Evolutionary conservation across 1,284 basidiomycete genomes (phyloP).

Genomic region (Pseudozyma sp.): DNA sequence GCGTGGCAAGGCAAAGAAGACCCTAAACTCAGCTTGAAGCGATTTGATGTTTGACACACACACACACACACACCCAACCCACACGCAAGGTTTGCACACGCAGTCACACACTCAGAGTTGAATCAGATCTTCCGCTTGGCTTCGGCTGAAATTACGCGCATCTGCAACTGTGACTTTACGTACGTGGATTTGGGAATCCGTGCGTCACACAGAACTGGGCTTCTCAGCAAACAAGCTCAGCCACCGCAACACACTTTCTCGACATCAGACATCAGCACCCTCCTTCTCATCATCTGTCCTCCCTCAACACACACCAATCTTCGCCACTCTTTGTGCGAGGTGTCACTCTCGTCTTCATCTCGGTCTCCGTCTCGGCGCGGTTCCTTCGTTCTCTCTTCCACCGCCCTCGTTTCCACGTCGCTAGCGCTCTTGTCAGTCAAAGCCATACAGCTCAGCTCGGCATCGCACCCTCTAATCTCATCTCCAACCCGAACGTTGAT

Average conservation of each 20-base stretch:
- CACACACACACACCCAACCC: too few relatives aligned
- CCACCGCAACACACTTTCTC: constrained; percentile 1
- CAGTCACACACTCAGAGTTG: neutral
- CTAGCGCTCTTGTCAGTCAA: neutral
- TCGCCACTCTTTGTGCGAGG: constrained; percentile 1
- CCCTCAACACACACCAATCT: constrained; percentile 1
- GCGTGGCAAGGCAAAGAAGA: constrained; percentile 2
- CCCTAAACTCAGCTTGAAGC: neutral
- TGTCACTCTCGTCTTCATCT: constrained; percentile 5
- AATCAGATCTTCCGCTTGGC: constrained; percentile 1
- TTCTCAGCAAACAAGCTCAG: neutral
- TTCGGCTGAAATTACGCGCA: constrained; percentile 2
- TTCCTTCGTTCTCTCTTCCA: neutral
- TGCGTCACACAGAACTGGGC: too few relatives aligned
- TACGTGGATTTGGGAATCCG: constrained; percentile 1
- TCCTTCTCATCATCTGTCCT: neutral
- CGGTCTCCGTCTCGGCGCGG: constrained; percentile 38
- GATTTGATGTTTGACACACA: constrained; percentile 13
- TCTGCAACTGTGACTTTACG: constrained; percentile 1
- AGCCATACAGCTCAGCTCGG: neutral
- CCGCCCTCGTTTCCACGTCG: constrained; percentile 21
- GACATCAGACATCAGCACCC: neutral
- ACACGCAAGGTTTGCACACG: too few relatives aligned
- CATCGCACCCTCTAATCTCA: too few relatives aligned
- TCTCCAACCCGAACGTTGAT: neutral